Conservation (phyloP, 2,329 filamentous ascomycete species). For the Botrytis paeoniae region DNA sequence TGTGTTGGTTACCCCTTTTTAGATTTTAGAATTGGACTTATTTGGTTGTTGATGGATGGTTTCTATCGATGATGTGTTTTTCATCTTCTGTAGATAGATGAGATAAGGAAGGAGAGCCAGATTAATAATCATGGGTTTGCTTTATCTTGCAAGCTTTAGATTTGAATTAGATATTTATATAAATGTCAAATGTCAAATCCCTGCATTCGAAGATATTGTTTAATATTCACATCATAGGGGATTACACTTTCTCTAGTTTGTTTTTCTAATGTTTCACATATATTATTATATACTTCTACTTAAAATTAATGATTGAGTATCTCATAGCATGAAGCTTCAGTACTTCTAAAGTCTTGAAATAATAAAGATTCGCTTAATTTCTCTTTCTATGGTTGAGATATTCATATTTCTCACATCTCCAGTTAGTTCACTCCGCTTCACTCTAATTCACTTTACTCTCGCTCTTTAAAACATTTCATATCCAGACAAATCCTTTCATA, state of each 20-base stretch:
- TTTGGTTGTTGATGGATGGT: not conserved
- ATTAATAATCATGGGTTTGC: not conserved
- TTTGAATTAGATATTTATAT: not conserved
- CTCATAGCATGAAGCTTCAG: not conserved
- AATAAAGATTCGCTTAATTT: not conserved
- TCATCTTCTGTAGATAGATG: not conserved
- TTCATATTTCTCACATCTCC: not conserved
- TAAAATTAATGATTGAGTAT: too few relatives aligned
- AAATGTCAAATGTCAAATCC: not conserved
- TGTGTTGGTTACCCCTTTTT: not conserved
- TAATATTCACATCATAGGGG: too few relatives aligned
- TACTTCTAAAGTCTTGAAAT: not conserved
- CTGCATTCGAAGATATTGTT: not conserved
- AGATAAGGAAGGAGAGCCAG: not conserved
- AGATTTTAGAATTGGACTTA: rapidly evolving
- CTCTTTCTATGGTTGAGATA: not conserved
- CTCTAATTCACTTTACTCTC: not conserved
- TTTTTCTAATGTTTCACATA: too few relatives aligned
- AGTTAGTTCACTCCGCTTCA: not conserved
- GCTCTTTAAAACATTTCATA: not conserved
- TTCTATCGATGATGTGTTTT: not conserved
- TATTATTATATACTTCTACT: too few relatives aligned
- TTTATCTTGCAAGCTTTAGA: too few relatives aligned
- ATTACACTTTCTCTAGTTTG: too few relatives aligned
- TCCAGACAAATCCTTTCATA: not conserved